These are phyloP conservation scores for Ustilago lituana DNA, from an alignment of 1,284 basidiomycete species.

Conservation along the genomic window DNA sequence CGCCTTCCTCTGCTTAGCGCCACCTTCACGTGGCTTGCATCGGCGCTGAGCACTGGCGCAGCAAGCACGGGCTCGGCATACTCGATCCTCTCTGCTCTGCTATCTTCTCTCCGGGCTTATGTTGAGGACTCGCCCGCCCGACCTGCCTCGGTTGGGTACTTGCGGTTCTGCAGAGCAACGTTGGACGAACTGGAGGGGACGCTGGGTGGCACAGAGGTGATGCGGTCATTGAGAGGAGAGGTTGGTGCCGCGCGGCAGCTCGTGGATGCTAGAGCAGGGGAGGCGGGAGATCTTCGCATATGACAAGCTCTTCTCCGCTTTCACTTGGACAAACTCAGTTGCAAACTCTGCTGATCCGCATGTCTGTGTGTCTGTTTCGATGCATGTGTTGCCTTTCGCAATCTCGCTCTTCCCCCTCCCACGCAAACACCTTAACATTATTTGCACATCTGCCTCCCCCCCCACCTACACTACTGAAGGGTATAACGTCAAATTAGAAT, in stretches of 20 bases:
- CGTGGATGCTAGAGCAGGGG: neutral
- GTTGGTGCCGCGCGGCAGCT: neutral
- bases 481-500: too few relatives aligned
- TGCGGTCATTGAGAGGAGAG: slow-evolving; percentile 7
- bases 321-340: too few relatives aligned
- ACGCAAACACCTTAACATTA: too few relatives aligned
- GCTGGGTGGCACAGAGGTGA: neutral
- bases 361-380: too few relatives aligned
- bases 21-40: slow-evolving; percentile 10
- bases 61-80: slow-evolving; percentile 21
- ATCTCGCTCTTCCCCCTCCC: too few relatives aligned
- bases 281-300: too few relatives aligned
- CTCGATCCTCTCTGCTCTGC: slow-evolving; percentile 35
- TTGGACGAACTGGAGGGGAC: slow-evolving; percentile 7
- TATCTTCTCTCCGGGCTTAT: slow-evolving; percentile 35
- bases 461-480: too few relatives aligned
- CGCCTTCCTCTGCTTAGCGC: slow-evolving; percentile 10
- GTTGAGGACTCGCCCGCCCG: slow-evolving; percentile 27
- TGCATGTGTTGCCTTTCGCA: too few relatives aligned
- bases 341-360: too few relatives aligned
- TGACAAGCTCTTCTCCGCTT: too few relatives aligned
- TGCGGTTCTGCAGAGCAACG: slow-evolving; percentile 13
- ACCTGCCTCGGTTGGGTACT: slow-evolving; percentile 1
- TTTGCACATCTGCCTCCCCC: too few relatives aligned
- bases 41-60: neutral